phyloP scores from a whole-genome alignment of 352 stramenopile species.

The Phytopythium kandeliae region DNA sequence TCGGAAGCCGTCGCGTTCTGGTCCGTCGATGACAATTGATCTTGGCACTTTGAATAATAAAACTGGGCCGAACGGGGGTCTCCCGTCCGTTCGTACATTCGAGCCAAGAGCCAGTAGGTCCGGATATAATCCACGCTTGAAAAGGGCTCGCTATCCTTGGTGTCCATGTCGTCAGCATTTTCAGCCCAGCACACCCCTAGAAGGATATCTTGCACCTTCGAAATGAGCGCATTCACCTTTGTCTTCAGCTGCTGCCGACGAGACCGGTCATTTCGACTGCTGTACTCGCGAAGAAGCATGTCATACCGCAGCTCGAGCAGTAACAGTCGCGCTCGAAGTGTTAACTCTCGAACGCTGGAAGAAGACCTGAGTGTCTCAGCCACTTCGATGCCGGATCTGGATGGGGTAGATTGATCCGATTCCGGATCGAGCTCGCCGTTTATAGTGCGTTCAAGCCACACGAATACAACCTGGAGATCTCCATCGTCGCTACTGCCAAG shows the following conservation, averaged over 20 bases:
- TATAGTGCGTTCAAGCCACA: conserved; percentile 54
- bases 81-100: conserved; percentile 37
- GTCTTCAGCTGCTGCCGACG: conserved; percentile 12
- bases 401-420: not conserved
- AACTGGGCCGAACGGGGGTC: conserved; percentile 38
- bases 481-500: conserved; percentile 21
- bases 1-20: not conserved
- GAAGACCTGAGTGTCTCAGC: not conserved
- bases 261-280: conserved; percentile 14
- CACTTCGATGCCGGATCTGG: not conserved
- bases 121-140: conserved; percentile 20
- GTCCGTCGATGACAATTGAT: conserved; percentile 15
- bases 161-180: conserved; percentile 7
- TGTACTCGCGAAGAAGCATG: conserved; percentile 22
- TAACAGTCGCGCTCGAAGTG: conserved; percentile 35
- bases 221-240: conserved; percentile 20
- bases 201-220: conserved; percentile 28
- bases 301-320: conserved; percentile 60
- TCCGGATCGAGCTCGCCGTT: conserved; percentile 23
- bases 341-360: conserved; percentile 17
- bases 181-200: conserved; percentile 39
- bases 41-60: conserved; percentile 51
- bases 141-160: not conserved
- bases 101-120: conserved; percentile 53
- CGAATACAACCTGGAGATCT: conserved; percentile 36